Conservation (phyloP, 2,329 filamentous ascomycete species). For the Aureobasidium sp. region DNA sequence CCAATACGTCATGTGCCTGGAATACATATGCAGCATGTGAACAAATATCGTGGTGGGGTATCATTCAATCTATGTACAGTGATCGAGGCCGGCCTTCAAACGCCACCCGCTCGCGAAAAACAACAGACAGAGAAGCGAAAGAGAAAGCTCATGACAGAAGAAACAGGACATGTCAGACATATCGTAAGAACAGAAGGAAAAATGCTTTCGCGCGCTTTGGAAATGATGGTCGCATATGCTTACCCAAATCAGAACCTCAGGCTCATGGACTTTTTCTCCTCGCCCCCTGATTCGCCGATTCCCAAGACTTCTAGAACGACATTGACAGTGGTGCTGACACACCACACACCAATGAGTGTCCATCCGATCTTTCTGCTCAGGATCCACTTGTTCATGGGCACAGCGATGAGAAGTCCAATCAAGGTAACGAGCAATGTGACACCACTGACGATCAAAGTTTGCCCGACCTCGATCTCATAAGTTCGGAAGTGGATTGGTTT, state of each 20-base stretch:
- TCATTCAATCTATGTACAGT: conserved; percentile 7
- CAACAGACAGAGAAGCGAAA: not conserved
- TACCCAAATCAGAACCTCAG: not conserved
- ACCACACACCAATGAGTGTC: conserved; percentile 74
- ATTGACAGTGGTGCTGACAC: conserved; percentile 70
- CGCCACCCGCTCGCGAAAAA: not conserved
- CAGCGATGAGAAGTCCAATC: conserved; percentile 66
- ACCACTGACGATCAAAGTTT: conserved; percentile 77
- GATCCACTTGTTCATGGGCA: conserved; percentile 80
- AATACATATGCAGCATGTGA: not conserved
- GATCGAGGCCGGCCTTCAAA: not conserved
- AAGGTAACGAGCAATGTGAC: conserved; percentile 78
- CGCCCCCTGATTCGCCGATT: conserved; percentile 16
- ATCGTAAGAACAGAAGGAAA: too few relatives aligned
- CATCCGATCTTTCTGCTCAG: conserved; percentile 78
- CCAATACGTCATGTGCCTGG: conserved; percentile 9
- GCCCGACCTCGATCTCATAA: conserved; percentile 77
- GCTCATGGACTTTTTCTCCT: not conserved
- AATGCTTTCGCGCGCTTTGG: not conserved
- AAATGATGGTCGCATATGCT: not conserved
- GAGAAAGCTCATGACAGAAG: not conserved
- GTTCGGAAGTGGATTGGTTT: conserved; percentile 60
- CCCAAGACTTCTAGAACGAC: conserved; percentile 65
- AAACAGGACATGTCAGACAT: not conserved
- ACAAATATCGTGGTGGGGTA: not conserved